A percentile compares a stretch with the other conserved stretches of the same genome.
phyloP scores from a whole-genome alignment of 2,329 filamentous ascomycete genomes.

The Xylariaceae sp. region DNA sequence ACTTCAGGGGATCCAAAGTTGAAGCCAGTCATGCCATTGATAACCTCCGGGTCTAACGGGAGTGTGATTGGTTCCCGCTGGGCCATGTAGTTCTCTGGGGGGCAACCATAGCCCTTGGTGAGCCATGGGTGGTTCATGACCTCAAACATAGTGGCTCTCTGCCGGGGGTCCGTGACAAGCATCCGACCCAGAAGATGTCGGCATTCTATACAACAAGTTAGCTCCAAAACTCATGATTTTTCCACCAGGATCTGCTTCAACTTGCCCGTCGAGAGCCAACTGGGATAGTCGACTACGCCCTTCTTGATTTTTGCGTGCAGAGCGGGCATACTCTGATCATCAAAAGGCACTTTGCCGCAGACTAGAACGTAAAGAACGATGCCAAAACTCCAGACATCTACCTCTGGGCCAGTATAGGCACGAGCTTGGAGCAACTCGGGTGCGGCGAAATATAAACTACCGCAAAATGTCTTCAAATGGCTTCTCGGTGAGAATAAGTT shows the following conservation, averaged over 20 bases:
- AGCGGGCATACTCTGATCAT: constrained; percentile 98
- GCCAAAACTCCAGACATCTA: constrained; percentile 98
- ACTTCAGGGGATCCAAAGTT: constrained; percentile 87
- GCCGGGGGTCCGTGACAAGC: constrained; percentile 88
- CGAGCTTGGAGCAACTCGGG: constrained; percentile 90
- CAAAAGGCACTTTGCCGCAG: constrained; percentile 96
- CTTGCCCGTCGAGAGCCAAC: constrained; percentile 83
- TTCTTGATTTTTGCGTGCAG: constrained; percentile 99
- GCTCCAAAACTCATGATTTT: constrained; percentile 20
- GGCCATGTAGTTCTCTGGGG: constrained; percentile 86
- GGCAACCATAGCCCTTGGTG: constrained; percentile 78
- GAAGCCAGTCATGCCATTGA: constrained; percentile 95
- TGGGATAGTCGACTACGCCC: constrained; percentile 89
- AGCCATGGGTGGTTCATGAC: constrained; percentile 97
- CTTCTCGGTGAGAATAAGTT: constrained; percentile 85
- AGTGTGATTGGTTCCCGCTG: constrained; percentile 76
- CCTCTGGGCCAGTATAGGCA: constrained; percentile 92
- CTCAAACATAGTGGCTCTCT: constrained; percentile 80
- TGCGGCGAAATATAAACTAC: constrained; percentile 94
- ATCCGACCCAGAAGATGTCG: constrained; percentile 88
- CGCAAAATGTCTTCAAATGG: constrained; percentile 93
- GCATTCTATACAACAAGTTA: constrained; percentile 63
- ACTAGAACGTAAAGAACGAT: constrained; percentile 96
- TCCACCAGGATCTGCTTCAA: constrained; percentile 15
- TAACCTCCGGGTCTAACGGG: constrained; percentile 75